Percentiles rank a stretch among this genome's conserved stretches.
phyloP scores from a whole-genome alignment of 2,329 filamentous ascomycete genomes.

The Zymoseptoria pseudotritici region DNA sequence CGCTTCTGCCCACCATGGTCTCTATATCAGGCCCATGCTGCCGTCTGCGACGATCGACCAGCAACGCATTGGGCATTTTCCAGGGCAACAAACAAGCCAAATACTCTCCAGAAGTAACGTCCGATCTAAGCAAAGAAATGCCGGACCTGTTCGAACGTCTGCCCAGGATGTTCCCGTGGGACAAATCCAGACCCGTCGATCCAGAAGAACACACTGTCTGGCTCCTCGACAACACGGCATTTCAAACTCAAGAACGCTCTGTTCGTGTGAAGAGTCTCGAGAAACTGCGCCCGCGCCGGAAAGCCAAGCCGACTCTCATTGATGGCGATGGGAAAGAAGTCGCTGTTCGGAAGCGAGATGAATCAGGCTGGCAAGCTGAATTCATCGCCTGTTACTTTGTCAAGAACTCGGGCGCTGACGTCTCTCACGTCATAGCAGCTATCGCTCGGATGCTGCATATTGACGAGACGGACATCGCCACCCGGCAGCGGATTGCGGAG shows the following conservation, averaged over 20 bases:
- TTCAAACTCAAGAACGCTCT: slow-evolving; percentile 39
- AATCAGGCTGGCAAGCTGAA: slow-evolving; percentile 64
- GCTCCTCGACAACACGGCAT: slow-evolving; percentile 86
- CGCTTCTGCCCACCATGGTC: slow-evolving; percentile 11
- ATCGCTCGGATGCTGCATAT: slow-evolving; percentile 65
- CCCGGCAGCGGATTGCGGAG: slow-evolving; percentile 56
- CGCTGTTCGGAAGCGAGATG: slow-evolving; percentile 13
- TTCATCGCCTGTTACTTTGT: slow-evolving; percentile 78
- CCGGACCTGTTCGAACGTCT: slow-evolving; percentile 31
- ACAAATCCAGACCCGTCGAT: slow-evolving; percentile 40
- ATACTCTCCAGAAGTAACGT: slow-evolving; percentile 27
- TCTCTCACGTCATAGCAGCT: slow-evolving; percentile 61
- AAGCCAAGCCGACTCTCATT: slow-evolving; percentile 14
- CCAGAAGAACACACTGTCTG: slow-evolving; percentile 67
- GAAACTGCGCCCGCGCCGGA: slow-evolving; percentile 12
- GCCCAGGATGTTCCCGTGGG: slow-evolving; percentile 48
- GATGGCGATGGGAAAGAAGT: slow-evolving; percentile 26
- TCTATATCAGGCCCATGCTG: neutral
- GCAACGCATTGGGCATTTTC: slow-evolving; percentile 20
- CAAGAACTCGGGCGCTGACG: slow-evolving; percentile 57
- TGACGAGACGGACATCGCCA: slow-evolving; percentile 40
- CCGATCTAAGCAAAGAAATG: slow-evolving; percentile 25
- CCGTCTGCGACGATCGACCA: slow-evolving; percentile 18
- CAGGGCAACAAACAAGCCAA: slow-evolving; percentile 24
- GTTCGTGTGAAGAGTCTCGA: slow-evolving; percentile 17